Evolutionary conservation across 2,329 filamentous ascomycete genomes (phyloP), one percentile per base, ranked within the genome.

Genomic region (Alternaria sp.): DNA sequence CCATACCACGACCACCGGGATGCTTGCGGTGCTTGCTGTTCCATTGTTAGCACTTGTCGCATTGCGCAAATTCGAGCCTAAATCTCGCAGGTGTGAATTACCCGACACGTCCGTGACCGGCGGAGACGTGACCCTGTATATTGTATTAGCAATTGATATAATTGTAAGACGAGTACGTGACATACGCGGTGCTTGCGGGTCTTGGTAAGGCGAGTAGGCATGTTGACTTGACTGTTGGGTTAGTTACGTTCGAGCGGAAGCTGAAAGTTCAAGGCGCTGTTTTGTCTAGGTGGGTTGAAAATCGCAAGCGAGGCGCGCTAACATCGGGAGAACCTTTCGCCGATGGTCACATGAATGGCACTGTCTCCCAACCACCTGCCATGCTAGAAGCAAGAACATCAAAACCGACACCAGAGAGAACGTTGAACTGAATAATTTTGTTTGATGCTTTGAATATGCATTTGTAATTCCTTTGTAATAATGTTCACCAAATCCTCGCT

Each of bases 71-170:
- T 14, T 36, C 32, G 32, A 36, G 32, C 14, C 14, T 6, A 36
- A 36, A 14, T 36, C 32, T 36, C 32, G 32, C 32, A 36, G 32
- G 12, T 36, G 14, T 36, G 11, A 16, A 14, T 36, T 36, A 36
- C 84, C 95, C 95, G 82, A 98, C 85, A 89, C 94, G 94, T 87
- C 95, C 94, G 85, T 98, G 90, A 88, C 95, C 53, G 88, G 93
- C 93, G 81, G 92, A 96, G 82, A 99, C 95, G 87, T 99, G 93
- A 85, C 94, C 28, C 28, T 30, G 11, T 11, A 30, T 30, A 30
- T 11, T 30, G 28, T 11, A 11, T 30, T 30, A 30, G 28, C 28
- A 11, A 30, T 30, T 30, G 9, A 11, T 11, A 30, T 30, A 0
- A 7, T 30, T 30, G 10, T 30, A 30, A 4, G 11, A 30, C 28